These are phyloP conservation scores for Boletus albobrunnescens DNA, from an alignment of 1,284 basidiomycete genomes.

Conservation along the genomic window DNA sequence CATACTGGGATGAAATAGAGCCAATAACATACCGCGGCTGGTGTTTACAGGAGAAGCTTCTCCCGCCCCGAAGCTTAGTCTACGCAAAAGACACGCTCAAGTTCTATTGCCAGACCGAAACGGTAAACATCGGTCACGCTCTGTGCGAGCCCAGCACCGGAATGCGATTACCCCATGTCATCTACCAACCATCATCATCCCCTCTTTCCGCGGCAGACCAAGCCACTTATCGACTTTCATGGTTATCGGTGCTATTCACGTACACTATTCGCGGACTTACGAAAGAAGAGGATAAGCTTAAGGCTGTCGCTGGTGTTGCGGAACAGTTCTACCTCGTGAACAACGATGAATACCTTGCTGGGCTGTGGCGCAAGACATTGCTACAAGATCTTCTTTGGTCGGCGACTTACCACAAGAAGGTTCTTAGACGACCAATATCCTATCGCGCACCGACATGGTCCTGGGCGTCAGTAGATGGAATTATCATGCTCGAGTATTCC, in stretches of 20 bases:
- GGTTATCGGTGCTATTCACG: not conserved
- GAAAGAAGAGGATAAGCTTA: not conserved
- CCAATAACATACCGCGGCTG: constrained; percentile 3
- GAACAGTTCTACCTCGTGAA: constrained; percentile 1
- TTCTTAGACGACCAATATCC: not conserved
- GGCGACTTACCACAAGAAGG: too few species aligned
- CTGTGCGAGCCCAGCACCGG: constrained; percentile 1
- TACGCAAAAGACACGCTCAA: constrained; percentile 3
- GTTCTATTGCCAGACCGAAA: constrained; percentile 2
- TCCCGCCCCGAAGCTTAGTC: not conserved
- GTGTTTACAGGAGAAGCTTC: constrained; percentile 7
- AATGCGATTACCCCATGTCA: constrained; percentile 1
- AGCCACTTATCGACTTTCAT: not conserved
- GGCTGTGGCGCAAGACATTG: constrained; percentile 1
- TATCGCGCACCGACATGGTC: constrained; percentile 2
- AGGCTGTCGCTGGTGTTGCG: not conserved
- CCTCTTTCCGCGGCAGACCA: not conserved
- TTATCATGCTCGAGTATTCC: not conserved
- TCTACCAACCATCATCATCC: not conserved
- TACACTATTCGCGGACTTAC: constrained; percentile 1
- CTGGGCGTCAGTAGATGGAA: constrained; percentile 1
- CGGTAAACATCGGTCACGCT: not conserved
- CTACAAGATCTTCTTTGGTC: not conserved
- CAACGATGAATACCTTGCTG: not conserved
- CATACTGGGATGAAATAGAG: constrained; percentile 3